Evolutionary conservation across 108 stramenopile species (phyloP), one percentile per base, ranked within the genome.

Genomic region (Pseudonitzschia pungens): DNA sequence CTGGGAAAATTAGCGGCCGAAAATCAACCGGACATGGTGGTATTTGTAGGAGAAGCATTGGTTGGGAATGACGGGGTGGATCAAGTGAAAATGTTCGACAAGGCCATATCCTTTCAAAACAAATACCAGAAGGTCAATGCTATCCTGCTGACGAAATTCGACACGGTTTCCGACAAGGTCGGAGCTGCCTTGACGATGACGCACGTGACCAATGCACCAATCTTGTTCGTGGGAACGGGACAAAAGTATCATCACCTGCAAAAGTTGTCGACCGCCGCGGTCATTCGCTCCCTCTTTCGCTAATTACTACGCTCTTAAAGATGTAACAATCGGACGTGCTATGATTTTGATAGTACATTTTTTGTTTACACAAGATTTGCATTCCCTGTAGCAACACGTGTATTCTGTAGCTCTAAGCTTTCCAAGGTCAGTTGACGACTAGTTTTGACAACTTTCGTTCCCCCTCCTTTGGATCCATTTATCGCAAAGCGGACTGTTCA

Each of bases 81-180:
- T 81, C 98, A 99, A 83, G 83, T 99, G 59, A 70, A 87, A 67
- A 92, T 95, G 91, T 99, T 99, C 80, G 78, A 96, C 80, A 83
- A 93, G 81, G 97, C 97, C 14, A 82, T 98, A 32, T 80, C 80
- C 9, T 83, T 79, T 68, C 74, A 90, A 44, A 81, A 78, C 29
- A 79, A 87, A 21, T 64, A 77, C 12, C 93, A 91, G 58, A 82
- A 87, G 58, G 94, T 98, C 68, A 95, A 98, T 83, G 98, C 96
- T 21, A 91, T 98, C 54, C 82, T 99, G 22, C 76, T 99, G 71
- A 98, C 98, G 31, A 99, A 99, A 74, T 97, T 98, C 71, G 98
- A 98, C 83, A 98, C 98, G 1, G 96, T 99, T n/a, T 92, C 91
- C 59, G 97, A 96, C 70, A 99, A 99, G 90, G 97, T 99, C 22